phyloP scores from a whole-genome alignment of 2,329 filamentous ascomycete genomes.

The Epichloe amarillans region DNA sequence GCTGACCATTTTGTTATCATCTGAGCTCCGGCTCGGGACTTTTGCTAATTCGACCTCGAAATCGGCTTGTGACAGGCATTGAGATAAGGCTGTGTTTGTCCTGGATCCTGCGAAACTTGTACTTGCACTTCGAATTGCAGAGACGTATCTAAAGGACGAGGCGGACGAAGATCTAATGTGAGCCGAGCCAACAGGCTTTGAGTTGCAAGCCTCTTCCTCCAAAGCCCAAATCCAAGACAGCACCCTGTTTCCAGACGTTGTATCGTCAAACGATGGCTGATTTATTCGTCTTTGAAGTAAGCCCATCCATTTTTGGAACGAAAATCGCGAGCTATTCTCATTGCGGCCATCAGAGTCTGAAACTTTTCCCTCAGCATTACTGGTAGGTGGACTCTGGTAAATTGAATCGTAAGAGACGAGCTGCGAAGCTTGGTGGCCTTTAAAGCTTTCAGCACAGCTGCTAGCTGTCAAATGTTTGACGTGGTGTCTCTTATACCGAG shows the following conservation, averaged over 20 bases:
- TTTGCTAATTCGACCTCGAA: constrained; percentile 50
- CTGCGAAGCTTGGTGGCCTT: not conserved
- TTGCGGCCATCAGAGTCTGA: not conserved
- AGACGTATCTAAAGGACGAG: constrained; percentile 68
- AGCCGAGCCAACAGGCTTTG: constrained; percentile 1
- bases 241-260: constrained; percentile 3
- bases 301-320: constrained; percentile 63
- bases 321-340: constrained; percentile 15
- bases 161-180: constrained; percentile 35
- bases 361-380: not conserved
- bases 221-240: constrained; percentile 1
- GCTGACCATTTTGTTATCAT: constrained; percentile 51
- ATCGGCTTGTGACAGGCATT: constrained; percentile 44
- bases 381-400: not conserved
- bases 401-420: not conserved
- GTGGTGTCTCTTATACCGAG: not conserved
- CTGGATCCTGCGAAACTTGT: constrained; percentile 60
- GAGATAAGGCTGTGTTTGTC: constrained; percentile 35
- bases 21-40: constrained; percentile 46
- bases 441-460: constrained; percentile 5
- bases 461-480: constrained; percentile 12
- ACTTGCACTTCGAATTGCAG: constrained; percentile 69
- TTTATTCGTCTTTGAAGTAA: constrained; percentile 47
- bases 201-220: not conserved
- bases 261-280: constrained; percentile 17